Evolutionary conservation across 345 rosid species (phyloP), one percentile per base, ranked within the genome.

Genomic region (Stellera chamaejasme): DNA sequence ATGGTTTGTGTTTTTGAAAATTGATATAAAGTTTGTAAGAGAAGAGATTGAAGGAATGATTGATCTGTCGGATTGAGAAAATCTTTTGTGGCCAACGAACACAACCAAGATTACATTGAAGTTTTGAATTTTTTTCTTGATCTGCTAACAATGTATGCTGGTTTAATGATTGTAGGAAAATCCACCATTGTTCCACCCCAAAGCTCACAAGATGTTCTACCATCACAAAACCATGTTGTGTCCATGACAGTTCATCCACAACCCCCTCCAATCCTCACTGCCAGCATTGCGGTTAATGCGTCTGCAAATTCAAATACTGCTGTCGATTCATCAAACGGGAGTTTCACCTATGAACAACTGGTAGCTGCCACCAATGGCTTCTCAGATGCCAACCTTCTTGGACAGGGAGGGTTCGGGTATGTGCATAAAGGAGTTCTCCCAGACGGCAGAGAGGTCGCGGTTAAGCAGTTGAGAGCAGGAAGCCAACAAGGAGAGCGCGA

Each of bases 361-460:
- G 67, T 26, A 2, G 48, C 23, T 58, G 77, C 79, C 14, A 76
- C 76, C 1, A 43, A 56, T 52, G 69, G 59, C 59, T 79, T 79
- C 63, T 76, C 70, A 3, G 59, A 50, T 4, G 60, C 75, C 14
- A 73, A 79, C 59, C 74, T 70, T 32, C 68, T 79, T 0, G 79
- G 84, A 14, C 68, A 75, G 55, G 79, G 79, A 13, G 81, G 84
- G 44, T 75, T 73, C 43, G 81, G 80, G 27, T 68, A 68, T 23
- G 84, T 73, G 19, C 74, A 75, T 59, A 73, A 56, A 42, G 84
- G 78, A 26, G 49, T 73, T 2, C 75, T 75, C 42, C 50, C 44
- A 0, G 46, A 56, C 28, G 65, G 72, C 7, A 71, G 56, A 52
- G 72, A 66, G 25, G 69, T 79, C 0, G 83, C 83, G 5, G 70